Conservation (phyloP, 2,329 filamentous ascomycete genomes). For the Venturia nashicola region DNA sequence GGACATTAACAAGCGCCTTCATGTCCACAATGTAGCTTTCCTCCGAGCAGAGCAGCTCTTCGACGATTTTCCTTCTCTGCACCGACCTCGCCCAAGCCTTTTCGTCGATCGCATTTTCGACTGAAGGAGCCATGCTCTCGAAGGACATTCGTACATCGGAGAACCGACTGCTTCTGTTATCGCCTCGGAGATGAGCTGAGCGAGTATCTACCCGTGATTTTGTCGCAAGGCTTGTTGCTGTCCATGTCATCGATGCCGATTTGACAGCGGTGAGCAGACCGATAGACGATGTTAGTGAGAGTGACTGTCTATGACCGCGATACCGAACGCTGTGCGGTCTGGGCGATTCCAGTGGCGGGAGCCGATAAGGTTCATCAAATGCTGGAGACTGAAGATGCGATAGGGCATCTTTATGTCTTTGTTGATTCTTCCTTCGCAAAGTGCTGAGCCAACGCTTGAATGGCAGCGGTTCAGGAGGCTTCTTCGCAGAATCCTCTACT, state of each 20-base stretch:
- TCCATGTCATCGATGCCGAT: conserved; percentile 67
- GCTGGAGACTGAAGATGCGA: conserved; percentile 13
- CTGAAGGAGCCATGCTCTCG: conserved; percentile 39
- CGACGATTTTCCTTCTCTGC: conserved; percentile 66
- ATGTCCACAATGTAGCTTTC: conserved; percentile 81
- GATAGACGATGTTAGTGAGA: conserved; percentile 61
- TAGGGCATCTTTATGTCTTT: conserved; percentile 14
- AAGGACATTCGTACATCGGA: conserved; percentile 49
- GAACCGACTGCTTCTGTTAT: conserved; percentile 45
- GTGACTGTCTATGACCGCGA: conserved; percentile 24
- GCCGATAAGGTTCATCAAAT: conserved; percentile 12
- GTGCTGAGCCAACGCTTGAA: conserved; percentile 66
- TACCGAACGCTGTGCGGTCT: conserved; percentile 3
- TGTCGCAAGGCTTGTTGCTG: conserved; percentile 56
- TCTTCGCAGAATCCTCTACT: not conserved
- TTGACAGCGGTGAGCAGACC: conserved; percentile 70
- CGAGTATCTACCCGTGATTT: conserved; percentile 34
- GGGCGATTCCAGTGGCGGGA: conserved; percentile 5
- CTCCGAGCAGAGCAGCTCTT: conserved; percentile 78
- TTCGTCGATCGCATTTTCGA: conserved; percentile 46
- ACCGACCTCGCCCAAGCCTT: conserved; percentile 58
- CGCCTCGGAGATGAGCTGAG: conserved; percentile 15
- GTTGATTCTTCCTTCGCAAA: conserved; percentile 44
- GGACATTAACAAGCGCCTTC: conserved; percentile 72
- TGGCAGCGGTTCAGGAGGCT: conserved; percentile 23